These are phyloP conservation scores for Acanthamoeba triangularis DNA, from an alignment of 208 protist genomes.

Conservation along the genomic window DNA sequence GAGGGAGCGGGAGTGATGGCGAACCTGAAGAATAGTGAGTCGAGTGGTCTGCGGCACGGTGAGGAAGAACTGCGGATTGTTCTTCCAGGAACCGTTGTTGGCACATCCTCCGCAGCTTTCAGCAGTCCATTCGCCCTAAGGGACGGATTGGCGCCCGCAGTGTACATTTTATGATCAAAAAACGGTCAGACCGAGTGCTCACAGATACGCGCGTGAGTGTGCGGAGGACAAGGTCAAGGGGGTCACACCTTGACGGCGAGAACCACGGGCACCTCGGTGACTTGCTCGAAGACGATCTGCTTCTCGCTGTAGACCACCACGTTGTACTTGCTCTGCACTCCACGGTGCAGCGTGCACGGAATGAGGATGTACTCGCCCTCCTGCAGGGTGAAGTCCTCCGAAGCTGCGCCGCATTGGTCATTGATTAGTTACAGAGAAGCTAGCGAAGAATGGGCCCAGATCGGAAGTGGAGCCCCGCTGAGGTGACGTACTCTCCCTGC, in stretches of 20 bases:
- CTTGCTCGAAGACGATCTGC: constrained; percentile 37
- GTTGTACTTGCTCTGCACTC: constrained; percentile 47
- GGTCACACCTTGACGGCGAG: not conserved
- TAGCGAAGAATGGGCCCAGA: not conserved
- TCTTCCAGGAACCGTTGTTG: constrained; percentile 60
- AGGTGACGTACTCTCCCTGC: not conserved
- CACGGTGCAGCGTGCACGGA: constrained; percentile 50
- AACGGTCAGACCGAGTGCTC: not conserved
- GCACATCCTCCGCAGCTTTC: constrained; percentile 55
- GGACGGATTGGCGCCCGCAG: not conserved
- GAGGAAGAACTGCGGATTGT: constrained; percentile 64
- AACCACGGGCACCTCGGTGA: not conserved
- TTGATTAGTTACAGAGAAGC: too few species aligned
- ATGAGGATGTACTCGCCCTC: constrained; percentile 66
- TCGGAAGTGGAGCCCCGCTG: not conserved
- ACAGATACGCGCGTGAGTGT: not conserved
- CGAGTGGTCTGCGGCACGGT: not conserved
- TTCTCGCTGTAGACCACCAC: constrained; percentile 73
- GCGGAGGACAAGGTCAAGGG: not conserved
- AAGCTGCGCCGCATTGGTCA: not conserved
- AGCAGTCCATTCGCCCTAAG: constrained; percentile 49
- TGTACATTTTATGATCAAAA: too few species aligned
- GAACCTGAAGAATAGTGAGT: constrained; percentile 37
- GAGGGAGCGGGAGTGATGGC: not conserved
- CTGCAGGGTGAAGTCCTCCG: constrained; percentile 61